phyloP scores from a whole-genome alignment of 148 eudicot genomes.

The Vaccinium vitisidaea region DNA sequence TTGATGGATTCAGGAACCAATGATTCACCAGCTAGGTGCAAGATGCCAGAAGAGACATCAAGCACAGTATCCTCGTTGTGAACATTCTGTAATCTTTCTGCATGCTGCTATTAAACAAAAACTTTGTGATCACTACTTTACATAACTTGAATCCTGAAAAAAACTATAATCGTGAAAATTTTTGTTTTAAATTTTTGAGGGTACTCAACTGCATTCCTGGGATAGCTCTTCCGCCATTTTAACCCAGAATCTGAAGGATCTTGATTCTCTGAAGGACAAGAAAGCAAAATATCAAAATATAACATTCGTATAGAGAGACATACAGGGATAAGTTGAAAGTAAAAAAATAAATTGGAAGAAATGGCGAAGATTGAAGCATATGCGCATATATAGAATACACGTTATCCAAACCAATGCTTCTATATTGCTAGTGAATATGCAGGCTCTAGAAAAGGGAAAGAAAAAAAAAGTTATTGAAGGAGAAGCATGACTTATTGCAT shows the following conservation, averaged over 20 bases:
- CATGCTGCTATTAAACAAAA: constrained; percentile 43
- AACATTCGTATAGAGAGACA: background rate
- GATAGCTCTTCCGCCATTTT: constrained; percentile 62
- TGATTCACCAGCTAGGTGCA: constrained; percentile 64
- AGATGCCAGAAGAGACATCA: constrained; percentile 58
- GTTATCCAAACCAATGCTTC: background rate
- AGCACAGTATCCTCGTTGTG: constrained; percentile 52
- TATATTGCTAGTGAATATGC: background rate
- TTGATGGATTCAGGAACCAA: constrained; percentile 76
- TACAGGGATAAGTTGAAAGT: background rate
- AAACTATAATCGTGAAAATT: background rate
- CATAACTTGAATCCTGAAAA: background rate
- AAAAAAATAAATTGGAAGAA: background rate
- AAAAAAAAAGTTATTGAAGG: background rate
- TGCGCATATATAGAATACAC: background rate
- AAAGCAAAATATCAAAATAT: constrained; percentile 6
- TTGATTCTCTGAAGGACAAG: constrained; percentile 29
- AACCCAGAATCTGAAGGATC: constrained; percentile 36
- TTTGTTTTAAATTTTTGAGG: constrained; percentile 17
- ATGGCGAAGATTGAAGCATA: background rate
- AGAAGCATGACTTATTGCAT: constrained; percentile 1
- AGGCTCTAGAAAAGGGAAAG: background rate
- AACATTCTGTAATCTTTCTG: constrained; percentile 24
- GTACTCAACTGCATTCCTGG: constrained; percentile 29
- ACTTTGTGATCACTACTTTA: background rate